Base-by-base conservation (phyloP, 208 protist genomes). In the Vickermania ingenoplastis region DNA sequence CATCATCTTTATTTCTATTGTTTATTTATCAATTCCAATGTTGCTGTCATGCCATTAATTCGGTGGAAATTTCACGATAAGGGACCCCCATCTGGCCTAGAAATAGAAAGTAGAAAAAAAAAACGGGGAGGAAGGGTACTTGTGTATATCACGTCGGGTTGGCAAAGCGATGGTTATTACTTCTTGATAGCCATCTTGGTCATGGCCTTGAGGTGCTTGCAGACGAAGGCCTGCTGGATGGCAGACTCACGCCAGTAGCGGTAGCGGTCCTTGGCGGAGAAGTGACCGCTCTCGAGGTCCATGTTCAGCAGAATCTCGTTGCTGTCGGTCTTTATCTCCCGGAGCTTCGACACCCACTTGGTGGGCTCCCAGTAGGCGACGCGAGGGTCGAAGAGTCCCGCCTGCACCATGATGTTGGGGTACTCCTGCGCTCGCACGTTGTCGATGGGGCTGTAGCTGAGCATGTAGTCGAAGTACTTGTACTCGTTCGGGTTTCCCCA, bases 401-500 rank as follows among this genome's bases (percentile, higher is more conserved):
- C 78, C 69, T 91, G 81, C 25, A 95, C 71, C 65, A 91, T 73
- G 14, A 95, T 70, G 53, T 90, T 67, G 24, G 89, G 89, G 71
- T 95, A 95, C 13, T 54, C 70, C 75, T 95, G 89, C 54, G 74
- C 73, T 13, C 83, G 80, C 22, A 97, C 77, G 63, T 96, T 96
- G 66, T 97, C 89, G 25, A 95, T 75, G 21, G 92, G 92, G 61
- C 81, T 93, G 81, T 97, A 97, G 63, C 77, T 90, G 49, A 88
- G 78, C 89, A 97, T 97, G 77, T 97, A 97, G 69, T 97, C 86
- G 78, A 85, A 96, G 75, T 76, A 95, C 59, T 83, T 77, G 73
- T 92, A 81, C 67, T 96, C 86, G 75, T 97, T 94, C 22, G 92
- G 92, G 82, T 97, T 97, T 21, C 94, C 94, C 93, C 94, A 98